Evolutionary conservation across 805 yeast genomes (phyloP), one percentile per base, ranked within the genome.

Genomic region (Myxozyma vanderwaltii): DNA sequence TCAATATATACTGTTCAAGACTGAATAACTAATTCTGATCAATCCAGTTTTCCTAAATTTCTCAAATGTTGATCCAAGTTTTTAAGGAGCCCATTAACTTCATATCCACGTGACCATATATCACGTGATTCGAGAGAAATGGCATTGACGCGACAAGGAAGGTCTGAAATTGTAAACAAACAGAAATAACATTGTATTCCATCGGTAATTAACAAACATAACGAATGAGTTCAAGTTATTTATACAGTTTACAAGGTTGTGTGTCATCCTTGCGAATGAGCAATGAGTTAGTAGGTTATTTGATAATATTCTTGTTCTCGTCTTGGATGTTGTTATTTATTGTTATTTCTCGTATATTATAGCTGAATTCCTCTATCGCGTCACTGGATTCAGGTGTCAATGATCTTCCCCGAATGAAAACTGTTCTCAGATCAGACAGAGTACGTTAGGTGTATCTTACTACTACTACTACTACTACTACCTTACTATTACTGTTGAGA

Each of bases 391-490:
- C 57, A 12, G 61, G 63, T 10, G 56, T 57, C 15, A 40, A 36
- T 10, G 70, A 69, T 35, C 52, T 69, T 27, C 67, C 65, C 7
- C 66, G 70, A 8, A 44, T 69, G 44, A 54, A 54, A 33, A 61
- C 64, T 5, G 65, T 63, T 1, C 51, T 69, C 12, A 55, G 58
- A 35, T 47, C 68, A 38, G 62, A 65, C 44, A 51, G 63, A 8
- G 64, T 61, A 54, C 5, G 56, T 10, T 13, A n/a, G n/a, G n/a
- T n/a, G n/a, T n/a, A n/a, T n/a, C n/a, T n/a, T n/a, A n/a, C n/a
- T n/a, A n/a, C n/a, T n/a, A n/a, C n/a, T n/a, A n/a, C n/a, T n/a
- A n/a, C n/a, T n/a, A n/a, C n/a, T n/a, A n/a, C n/a, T n/a, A n/a
- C n/a, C n/a, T n/a, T n/a, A n/a, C n/a, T n/a, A n/a, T n/a, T n/a